phyloP scores from a whole-genome alignment of 352 stramenopile genomes.

The Blastocystis sp. region DNA sequence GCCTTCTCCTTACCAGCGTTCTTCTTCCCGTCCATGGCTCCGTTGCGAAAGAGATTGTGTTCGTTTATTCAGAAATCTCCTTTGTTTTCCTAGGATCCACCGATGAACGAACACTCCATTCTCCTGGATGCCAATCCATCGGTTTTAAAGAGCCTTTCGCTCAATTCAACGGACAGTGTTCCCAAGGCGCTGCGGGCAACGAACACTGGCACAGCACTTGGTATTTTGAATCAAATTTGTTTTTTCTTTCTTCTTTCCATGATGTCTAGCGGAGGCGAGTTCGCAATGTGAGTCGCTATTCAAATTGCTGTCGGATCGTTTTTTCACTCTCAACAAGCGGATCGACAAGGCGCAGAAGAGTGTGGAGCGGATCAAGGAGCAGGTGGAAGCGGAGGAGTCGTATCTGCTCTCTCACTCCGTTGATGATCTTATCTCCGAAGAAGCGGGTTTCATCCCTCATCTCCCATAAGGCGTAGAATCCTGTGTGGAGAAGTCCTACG shows the following conservation, averaged over 20 bases:
- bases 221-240: background rate
- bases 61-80: background rate
- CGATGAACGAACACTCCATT: slow-evolving; percentile 10
- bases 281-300: background rate
- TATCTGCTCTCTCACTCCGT: background rate
- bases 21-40: slow-evolving; percentile 26
- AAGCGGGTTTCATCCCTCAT: too few relatives aligned
- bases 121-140: background rate
- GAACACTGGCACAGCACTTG: slow-evolving; percentile 6
- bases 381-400: background rate
- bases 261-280: background rate
- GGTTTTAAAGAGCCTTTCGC: background rate
- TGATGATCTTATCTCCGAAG: background rate
- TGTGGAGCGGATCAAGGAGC: background rate
- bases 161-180: background rate
- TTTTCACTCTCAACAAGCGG: slow-evolving; percentile 28
- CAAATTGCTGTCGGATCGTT: background rate
- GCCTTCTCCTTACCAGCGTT: background rate
- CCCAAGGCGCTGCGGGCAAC: background rate
- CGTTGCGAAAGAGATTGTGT: background rate
- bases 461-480: background rate
- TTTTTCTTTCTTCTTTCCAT: background rate
- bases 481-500: background rate
- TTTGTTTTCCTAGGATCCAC: background rate
- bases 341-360: slow-evolving; percentile 32